Base-by-base conservation (phyloP, 305 asterid genomes). In the Fraxinus floribunda region DNA sequence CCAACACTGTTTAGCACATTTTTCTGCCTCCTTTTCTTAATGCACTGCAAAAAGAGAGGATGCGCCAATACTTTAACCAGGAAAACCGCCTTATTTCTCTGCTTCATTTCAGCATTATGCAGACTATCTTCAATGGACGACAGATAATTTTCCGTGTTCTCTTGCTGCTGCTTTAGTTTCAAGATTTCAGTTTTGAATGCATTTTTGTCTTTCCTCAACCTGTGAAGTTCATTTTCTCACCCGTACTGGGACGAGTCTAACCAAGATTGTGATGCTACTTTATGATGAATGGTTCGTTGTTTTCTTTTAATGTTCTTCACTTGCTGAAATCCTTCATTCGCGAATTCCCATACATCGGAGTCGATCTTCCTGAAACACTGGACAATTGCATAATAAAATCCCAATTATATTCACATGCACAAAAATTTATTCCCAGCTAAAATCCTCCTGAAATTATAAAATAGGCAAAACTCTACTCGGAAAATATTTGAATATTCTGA, bases 311-410 rank as follows among this genome's bases (percentile, higher is more conserved):
- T 93, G 49, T 89, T 88, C 85, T 87, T 91, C 79, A 94, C 97
- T 76, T 84, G 85, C 85, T 85, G 93, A 76, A 94, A 94, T 1
- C 83, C 93, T 74, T 89, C 92, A 6, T 92, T 91, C 0, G 93
- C 97, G 16, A 93, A 94, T 39, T 94, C 98, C 97, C 97, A 94
- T 80, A 92, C 91, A 35, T 92, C 98, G 4, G 97, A 83, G 52
- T 94, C 92, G 3, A 92, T 86, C 87, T 94, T 94, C 86, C 92
- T 88, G 86, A 93, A 94, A 55, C 95, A 76, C 98, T 93, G 86
- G 18, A 24, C 26, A 73, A 78, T 16, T 18, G 15, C 76, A 62
- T 7, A 66, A n/a, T 46, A 68, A 75, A 55, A 52, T 46, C n/a
- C 30, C 24, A 16, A 32, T 55, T 38, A 41, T 75, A 6, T 22